Conservation (phyloP, 129 eudicot genomes). For the Flaveria sonorensis region DNA sequence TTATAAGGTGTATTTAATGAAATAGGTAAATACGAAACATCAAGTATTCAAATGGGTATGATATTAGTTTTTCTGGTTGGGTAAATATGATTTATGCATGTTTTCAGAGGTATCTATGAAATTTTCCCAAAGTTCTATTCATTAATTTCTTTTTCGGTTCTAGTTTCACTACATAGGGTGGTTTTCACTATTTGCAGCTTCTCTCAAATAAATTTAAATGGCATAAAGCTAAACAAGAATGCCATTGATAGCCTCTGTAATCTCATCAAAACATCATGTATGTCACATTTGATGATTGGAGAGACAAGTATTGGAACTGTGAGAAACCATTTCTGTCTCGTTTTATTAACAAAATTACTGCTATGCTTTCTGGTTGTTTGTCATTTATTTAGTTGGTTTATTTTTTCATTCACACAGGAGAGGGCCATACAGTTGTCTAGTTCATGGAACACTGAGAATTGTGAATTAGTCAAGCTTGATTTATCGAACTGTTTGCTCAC, state of each 20-base stretch:
- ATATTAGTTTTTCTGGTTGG: not conserved
- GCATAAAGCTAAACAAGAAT: conserved; percentile 66
- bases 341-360: not conserved
- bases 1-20: not conserved
- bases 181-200: conserved; percentile 52
- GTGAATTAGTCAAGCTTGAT: conserved; percentile 70
- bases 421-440: conserved; percentile 67
- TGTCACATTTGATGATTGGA: conserved; percentile 81
- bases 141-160: not conserved
- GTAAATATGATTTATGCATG: not conserved
- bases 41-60: not conserved
- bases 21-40: not conserved
- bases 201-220: conserved; percentile 68
- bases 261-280: conserved; percentile 54
- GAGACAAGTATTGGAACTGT: conserved; percentile 76
- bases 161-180: not conserved
- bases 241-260: conserved; percentile 82
- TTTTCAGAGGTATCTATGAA: not conserved
- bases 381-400: not conserved
- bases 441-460: conserved; percentile 65
- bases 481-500: conserved; percentile 72
- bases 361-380: not conserved
- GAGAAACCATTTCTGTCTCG: conserved; percentile 26
- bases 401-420: conserved; percentile 52
- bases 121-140: not conserved